Conservation (phyloP, 495 filamentous ascomycete genomes). For the Neurospora pannonica region DNA sequence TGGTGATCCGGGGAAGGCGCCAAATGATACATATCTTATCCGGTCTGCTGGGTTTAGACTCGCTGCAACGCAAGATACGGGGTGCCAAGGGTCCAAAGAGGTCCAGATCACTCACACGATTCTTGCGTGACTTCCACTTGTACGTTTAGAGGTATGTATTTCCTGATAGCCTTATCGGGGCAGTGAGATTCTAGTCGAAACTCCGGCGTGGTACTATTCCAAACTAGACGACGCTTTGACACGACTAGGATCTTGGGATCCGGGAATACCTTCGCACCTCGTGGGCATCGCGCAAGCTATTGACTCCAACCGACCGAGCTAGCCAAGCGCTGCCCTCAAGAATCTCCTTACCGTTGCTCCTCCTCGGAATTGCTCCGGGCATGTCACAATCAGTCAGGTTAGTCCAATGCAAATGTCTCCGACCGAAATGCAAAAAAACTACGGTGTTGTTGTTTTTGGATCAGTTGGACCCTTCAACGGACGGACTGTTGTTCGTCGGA, state of each 20-base stretch:
- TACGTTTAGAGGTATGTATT: neutral
- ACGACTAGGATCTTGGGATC: neutral
- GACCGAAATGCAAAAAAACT: neutral
- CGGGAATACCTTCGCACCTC: neutral
- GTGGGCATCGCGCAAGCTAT: neutral
- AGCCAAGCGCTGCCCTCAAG: neutral
- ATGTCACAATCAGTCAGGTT: neutral
- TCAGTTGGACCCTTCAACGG: neutral
- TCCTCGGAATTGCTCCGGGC: neutral
- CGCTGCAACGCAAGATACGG: neutral
- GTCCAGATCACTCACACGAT: neutral
- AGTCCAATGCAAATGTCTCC: neutral
- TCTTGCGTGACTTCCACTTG: neutral
- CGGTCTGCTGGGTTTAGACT: neutral
- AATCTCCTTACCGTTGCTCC: neutral
- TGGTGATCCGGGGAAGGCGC: neutral
- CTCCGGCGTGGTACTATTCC: too few relatives aligned
- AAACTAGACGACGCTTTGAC: neutral
- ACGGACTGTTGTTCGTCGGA: neutral
- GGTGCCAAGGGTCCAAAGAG: neutral
- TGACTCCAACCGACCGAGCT: neutral
- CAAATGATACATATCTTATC: neutral
- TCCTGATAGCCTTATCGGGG: neutral
- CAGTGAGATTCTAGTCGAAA: too few relatives aligned
- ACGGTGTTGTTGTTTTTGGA: too few relatives aligned